Evolutionary conservation across 495 filamentous ascomycete genomes (phyloP).

Genomic region (Daldinia grandis): DNA sequence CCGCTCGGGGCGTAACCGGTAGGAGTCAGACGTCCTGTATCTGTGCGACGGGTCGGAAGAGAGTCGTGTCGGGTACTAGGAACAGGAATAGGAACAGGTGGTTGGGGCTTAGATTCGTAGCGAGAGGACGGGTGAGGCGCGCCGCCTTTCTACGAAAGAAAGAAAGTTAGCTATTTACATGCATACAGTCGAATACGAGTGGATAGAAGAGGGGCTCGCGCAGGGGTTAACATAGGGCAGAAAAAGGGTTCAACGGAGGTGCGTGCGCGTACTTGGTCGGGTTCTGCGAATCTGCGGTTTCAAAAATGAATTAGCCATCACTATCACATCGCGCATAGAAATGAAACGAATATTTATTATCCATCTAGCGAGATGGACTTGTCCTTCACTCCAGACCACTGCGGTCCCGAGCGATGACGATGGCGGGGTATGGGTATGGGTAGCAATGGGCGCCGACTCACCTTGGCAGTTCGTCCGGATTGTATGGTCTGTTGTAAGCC

Average conservation of each 20-base stretch:
- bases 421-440: slow-evolving; percentile 35
- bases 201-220: slow-evolving; percentile 32
- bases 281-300: slow-evolving; percentile 82
- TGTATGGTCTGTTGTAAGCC: slow-evolving; percentile 93
- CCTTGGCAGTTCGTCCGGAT: slow-evolving; percentile 97
- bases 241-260: slow-evolving; percentile 2
- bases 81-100: slow-evolving; percentile 30
- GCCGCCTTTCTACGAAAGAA: slow-evolving; percentile 47
- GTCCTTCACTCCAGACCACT: slow-evolving; percentile 5
- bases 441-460: slow-evolving; percentile 59
- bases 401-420: slow-evolving; percentile 29
- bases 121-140: slow-evolving; percentile 41
- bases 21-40: slow-evolving; percentile 47
- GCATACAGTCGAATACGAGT: slow-evolving; percentile 4
- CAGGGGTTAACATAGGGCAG: slow-evolving; percentile 17
- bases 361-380: slow-evolving; percentile 20
- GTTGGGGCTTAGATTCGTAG: slow-evolving; percentile 52
- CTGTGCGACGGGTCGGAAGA: slow-evolving; percentile 46
- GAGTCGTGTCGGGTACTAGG: slow-evolving; percentile 34
- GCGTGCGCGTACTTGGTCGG: slow-evolving; percentile 76
- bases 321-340: slow-evolving; percentile 20
- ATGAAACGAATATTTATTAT: slow-evolving; percentile 15
- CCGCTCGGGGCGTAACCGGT: slow-evolving; percentile 42
- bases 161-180: slow-evolving; percentile 20
- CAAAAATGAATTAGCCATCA: slow-evolving; percentile 37